phyloP scores from a whole-genome alignment of 2,329 filamentous ascomycete species.

The Fusarium paranaense region DNA sequence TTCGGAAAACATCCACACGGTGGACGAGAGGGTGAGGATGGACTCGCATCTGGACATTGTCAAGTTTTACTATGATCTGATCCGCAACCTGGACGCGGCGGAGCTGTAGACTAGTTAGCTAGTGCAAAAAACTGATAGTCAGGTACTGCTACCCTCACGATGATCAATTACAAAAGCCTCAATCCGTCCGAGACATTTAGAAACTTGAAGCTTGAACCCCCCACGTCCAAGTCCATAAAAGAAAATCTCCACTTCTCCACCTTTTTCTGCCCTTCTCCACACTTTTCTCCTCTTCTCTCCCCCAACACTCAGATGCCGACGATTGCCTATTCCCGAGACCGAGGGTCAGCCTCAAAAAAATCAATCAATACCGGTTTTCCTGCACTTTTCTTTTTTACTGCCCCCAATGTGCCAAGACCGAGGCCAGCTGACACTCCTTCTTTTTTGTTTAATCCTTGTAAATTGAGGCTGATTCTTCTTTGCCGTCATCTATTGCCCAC shows the following conservation, averaged over 20 bases:
- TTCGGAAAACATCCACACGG: slow-evolving; percentile 53
- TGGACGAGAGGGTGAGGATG: slow-evolving; percentile 55
- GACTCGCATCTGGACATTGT: slow-evolving; percentile 54
- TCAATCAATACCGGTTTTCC: slow-evolving; percentile 1
- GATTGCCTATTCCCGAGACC: slow-evolving; percentile 5
- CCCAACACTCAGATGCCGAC: slow-evolving; percentile 11
- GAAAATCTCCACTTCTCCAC: background rate
- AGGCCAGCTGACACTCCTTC: background rate
- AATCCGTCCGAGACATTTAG: background rate
- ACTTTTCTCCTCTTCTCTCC: slow-evolving; percentile 28
- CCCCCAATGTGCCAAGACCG: background rate
- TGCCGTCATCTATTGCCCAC: background rate
- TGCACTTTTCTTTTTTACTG: background rate
- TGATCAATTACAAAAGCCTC: background rate
- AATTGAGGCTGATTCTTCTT: background rate
- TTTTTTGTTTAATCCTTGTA: background rate
- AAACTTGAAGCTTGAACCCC: slow-evolving; percentile 4
- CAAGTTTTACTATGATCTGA: slow-evolving; percentile 57
- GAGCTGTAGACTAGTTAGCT: slow-evolving; percentile 33
- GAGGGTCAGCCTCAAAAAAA: slow-evolving; percentile 6
- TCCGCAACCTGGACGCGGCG: slow-evolving; percentile 58
- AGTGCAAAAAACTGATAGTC: background rate
- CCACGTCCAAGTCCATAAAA: background rate
- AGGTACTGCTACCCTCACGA: background rate
- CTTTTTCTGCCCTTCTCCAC: slow-evolving; percentile 15